phyloP scores from a whole-genome alignment of 495 filamentous ascomycete species.

The Penicillium parvum region DNA sequence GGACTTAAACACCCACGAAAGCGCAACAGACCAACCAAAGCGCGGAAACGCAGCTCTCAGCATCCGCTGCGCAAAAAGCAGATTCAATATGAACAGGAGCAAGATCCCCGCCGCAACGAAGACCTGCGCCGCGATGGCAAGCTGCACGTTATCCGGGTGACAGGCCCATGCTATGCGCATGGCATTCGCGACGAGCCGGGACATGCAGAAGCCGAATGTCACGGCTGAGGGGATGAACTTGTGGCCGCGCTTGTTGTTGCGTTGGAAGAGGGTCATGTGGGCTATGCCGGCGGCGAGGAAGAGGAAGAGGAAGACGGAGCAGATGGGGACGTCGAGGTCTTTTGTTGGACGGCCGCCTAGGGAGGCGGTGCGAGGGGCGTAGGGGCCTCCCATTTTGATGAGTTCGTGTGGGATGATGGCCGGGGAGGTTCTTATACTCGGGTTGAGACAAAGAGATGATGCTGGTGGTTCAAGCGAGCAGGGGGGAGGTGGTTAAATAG shows the following conservation, averaged over 20 bases:
- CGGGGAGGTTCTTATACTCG: neutral
- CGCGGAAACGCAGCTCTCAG: slow-evolving; percentile 66
- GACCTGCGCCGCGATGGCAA: slow-evolving; percentile 69
- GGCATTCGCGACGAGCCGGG: slow-evolving; percentile 58
- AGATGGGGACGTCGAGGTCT: slow-evolving; percentile 59
- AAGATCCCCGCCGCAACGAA: slow-evolving; percentile 74
- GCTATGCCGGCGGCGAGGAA: slow-evolving; percentile 54
- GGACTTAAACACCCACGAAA: slow-evolving; percentile 47
- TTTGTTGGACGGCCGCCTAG: slow-evolving; percentile 57
- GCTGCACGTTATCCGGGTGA: slow-evolving; percentile 36
- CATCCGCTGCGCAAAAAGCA: slow-evolving; percentile 75
- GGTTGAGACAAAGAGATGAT: too few species aligned
- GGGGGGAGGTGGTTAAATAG: too few species aligned
- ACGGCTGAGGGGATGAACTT: slow-evolving; percentile 69
- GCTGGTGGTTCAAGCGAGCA: too few species aligned
- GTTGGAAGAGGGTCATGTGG: slow-evolving; percentile 63
- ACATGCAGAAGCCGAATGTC: slow-evolving; percentile 75
- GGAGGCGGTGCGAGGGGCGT: slow-evolving; percentile 41
- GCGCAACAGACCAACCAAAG: slow-evolving; percentile 59
- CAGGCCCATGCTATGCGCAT: slow-evolving; percentile 56
- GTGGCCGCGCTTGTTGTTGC: slow-evolving; percentile 53
- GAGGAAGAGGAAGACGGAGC: slow-evolving; percentile 57
- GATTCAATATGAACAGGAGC: slow-evolving; percentile 74
- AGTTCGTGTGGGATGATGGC: neutral
- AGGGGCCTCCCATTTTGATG: slow-evolving; percentile 30